Conservation (phyloP, 441 rosid genomes). For the Breynia disticha region DNA sequence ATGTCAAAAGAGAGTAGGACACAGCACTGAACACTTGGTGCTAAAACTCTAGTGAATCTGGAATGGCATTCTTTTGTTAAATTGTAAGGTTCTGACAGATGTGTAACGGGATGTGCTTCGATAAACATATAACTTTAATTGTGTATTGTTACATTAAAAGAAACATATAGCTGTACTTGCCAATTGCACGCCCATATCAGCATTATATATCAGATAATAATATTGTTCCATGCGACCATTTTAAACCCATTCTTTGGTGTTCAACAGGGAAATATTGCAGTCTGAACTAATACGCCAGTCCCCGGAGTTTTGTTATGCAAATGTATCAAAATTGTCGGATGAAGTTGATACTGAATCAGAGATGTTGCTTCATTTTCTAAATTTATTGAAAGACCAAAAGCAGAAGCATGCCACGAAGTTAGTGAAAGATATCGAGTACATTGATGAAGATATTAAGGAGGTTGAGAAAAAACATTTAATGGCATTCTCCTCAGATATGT, state of each 20-base stretch:
- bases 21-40: too few species aligned
- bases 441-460: constrained; percentile 64
- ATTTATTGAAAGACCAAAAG: constrained; percentile 41
- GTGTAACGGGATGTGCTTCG: too few species aligned
- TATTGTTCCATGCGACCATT: constrained; percentile 1
- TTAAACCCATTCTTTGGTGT: constrained; percentile 12
- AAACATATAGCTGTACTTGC: not conserved
- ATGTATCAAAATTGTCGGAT: constrained; percentile 22
- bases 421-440: constrained; percentile 34
- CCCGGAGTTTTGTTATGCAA: constrained; percentile 17
- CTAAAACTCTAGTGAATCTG: too few species aligned
- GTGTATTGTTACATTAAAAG: too few species aligned
- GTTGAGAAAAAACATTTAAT: constrained; percentile 40
- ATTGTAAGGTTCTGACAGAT: too few species aligned
- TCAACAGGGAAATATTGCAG: constrained; percentile 59
- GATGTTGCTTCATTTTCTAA: constrained; percentile 52
- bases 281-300: constrained; percentile 42
- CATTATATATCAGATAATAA: not conserved
- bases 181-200: not conserved
- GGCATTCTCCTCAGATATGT: constrained; percentile 21
- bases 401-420: constrained; percentile 49
- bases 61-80: too few species aligned
- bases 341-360: constrained; percentile 43
- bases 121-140: too few species aligned
- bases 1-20: too few species aligned